phyloP scores from a whole-genome alignment of 164 flowering plant genomes.

The Umbilicus rupestris region DNA sequence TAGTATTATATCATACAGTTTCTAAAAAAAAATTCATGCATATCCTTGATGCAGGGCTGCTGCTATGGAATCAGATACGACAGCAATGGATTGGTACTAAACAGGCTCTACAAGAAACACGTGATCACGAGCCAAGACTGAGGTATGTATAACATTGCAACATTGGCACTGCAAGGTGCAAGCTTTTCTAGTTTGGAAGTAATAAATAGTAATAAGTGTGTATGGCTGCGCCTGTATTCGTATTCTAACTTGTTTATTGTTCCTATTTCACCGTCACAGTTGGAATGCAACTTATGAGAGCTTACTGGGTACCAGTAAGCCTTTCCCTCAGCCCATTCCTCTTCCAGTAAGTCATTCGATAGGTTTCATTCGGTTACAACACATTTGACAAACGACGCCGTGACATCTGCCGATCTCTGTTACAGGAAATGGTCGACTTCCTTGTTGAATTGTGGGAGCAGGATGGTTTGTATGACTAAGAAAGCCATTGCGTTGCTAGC shows the following conservation, averaged over 20 bases:
- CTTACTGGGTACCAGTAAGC: slow-evolving; percentile 52
- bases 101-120: slow-evolving; percentile 18
- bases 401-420: background rate
- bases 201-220: too few species aligned
- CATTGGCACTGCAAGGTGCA: background rate
- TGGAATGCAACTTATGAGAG: slow-evolving; percentile 47
- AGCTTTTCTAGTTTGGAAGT: too few species aligned
- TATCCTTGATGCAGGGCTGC: slow-evolving; percentile 32
- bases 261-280: slow-evolving; percentile 34
- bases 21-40: background rate
- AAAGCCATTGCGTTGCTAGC: too few species aligned
- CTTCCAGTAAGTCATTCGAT: slow-evolving; percentile 30
- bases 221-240: background rate
- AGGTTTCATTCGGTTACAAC: background rate
- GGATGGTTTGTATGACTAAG: slow-evolving; percentile 49
- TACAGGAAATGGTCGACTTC: slow-evolving; percentile 63
- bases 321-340: slow-evolving; percentile 47
- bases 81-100: slow-evolving; percentile 41
- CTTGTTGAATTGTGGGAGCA: slow-evolving; percentile 62
- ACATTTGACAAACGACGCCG: background rate
- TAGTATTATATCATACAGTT: background rate
- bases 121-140: slow-evolving; percentile 30
- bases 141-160: slow-evolving; percentile 23
- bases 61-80: slow-evolving; percentile 52
- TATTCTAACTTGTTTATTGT: slow-evolving; percentile 14